Evolutionary conservation across 108 stramenopile genomes (phyloP), one percentile per base, ranked within the genome.

Genomic region (Stephanodiscus minutulus): DNA sequence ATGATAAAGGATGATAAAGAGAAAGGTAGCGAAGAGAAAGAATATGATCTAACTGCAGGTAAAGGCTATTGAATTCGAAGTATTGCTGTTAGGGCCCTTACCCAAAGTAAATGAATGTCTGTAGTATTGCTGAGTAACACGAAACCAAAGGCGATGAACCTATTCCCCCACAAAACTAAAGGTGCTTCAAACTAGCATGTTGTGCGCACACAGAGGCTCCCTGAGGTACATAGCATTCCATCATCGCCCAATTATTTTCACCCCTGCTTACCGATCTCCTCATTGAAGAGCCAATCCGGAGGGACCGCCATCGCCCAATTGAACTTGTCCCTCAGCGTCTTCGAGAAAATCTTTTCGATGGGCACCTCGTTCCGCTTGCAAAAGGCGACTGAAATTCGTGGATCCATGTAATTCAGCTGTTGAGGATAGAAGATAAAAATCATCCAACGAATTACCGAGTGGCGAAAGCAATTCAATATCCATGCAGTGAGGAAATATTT

Each of bases 321-420:
- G 77, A 99, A 99, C 79, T 99, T 99, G 67, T 98, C 97, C 15
- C 95, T 86, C 67, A 99, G 79, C 0, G 98, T 97, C 57, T 92
- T 95, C 57, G 98, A 92, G 73, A 99, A 99, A 17, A 98, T 83
- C 64, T 95, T 96, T 73, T 97, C 96, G 47, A 98, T 95, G 1
- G 97, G 97, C 12, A 97, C 93, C 52, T 97, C 96, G 65, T 94
- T 94, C 35, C 95, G 86, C 77, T 99, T 99, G 86, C 99, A 99
- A 96, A 97, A 99, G 7, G 99, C 99, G 3, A 99, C 98, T 20
- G 96, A 88, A 63, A 99, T 97, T 47, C 99, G 94, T 3, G 98
- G 99, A 86, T 99, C 98, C 97, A 98, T 98, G 81, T 99, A 99
- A 79, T 99, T 99, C 82, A 98, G 97, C 91, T 97, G 64, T 3